Conservation (phyloP, 345 rosid genomes). For the Heritiera littoralis region DNA sequence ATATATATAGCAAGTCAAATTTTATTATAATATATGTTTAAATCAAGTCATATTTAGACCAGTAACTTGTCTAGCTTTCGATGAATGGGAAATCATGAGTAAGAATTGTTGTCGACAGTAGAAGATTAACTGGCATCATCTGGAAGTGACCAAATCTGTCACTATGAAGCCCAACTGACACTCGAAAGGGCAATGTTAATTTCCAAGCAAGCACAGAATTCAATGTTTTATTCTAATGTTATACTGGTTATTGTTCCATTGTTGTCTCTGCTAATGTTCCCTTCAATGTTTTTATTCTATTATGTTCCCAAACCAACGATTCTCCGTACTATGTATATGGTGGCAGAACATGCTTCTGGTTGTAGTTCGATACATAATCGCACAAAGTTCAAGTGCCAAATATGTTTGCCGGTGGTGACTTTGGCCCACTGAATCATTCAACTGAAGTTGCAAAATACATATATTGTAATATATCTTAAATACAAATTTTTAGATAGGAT, state of each 20-base stretch:
- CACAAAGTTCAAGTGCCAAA: background rate
- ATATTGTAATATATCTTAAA: no score
- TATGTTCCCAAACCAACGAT: background rate
- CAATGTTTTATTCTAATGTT: background rate
- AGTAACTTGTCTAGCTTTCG: no score
- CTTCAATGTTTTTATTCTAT: background rate
- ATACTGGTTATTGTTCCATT: background rate
- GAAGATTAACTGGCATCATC: background rate
- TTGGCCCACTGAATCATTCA: slow-evolving; percentile 19
- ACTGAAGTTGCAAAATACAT: background rate
- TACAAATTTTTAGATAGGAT: no score
- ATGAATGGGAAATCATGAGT: no score
- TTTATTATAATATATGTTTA: no score
- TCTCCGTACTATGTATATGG: background rate
- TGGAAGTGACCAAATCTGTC: background rate
- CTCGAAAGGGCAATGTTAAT: background rate
- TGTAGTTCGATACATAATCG: background rate
- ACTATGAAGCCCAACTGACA: background rate
- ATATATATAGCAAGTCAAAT: no score
- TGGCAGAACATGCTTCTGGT: slow-evolving; percentile 14
- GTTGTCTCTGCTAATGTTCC: background rate
- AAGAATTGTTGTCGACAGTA: background rate
- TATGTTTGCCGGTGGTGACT: slow-evolving; percentile 13
- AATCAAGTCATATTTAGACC: no score
- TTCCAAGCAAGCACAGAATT: background rate